Base-by-base conservation (phyloP, 108 stramenopile genomes). In the Aureococcus anophagefferens region DNA sequence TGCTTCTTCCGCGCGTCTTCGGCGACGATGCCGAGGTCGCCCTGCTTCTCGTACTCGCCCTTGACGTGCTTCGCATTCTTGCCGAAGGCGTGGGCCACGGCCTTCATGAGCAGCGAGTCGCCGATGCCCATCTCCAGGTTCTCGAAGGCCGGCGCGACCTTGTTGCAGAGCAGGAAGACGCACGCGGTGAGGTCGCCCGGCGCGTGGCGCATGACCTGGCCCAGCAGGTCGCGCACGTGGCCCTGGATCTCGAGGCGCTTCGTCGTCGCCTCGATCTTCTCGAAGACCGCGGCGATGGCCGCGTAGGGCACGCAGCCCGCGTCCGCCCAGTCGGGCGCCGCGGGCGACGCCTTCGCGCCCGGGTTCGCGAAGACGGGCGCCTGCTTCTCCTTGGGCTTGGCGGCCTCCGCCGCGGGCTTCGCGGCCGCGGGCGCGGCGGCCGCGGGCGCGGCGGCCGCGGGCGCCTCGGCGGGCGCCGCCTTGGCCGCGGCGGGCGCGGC, bases 121-220 rank as follows among this genome's bases (percentile, higher is more conserved):
- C 99, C 99, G 45, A 99, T 89, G 13, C 99, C 99, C 7, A 99
- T 83, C 79, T 99, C 99, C 46, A 98, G 75, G 71, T 90, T 90
- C 64, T 95, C 90, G 71, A 93, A 94, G 35, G 93, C 87, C 0
- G 99, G 96, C 33, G 95, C 96, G 13, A 99, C 89, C 59, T 88
- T 74, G 68, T 94, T 95, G 77, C 79, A 81, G 30, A 89, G 80
- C 30, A 99, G 82, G 79, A 96, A 97, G 62, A 97, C 74, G 45
- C 85, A 74, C 17, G 85, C 69, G 34, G 85, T 78, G 29, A 99
- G 86, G 71, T 95, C 93, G 18, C 80, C 80, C 69, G 73, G 84
- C 63, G 79, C 65, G 36, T 40, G 35, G 64, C 79, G 63, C 46
- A 88, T 64, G 25, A 86, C 76, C 62, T 71, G 72, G 14, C 89